Evolutionary conservation across 2,329 filamentous ascomycete genomes (phyloP).

Genomic region (Emergomyces pasteurianus): DNA sequence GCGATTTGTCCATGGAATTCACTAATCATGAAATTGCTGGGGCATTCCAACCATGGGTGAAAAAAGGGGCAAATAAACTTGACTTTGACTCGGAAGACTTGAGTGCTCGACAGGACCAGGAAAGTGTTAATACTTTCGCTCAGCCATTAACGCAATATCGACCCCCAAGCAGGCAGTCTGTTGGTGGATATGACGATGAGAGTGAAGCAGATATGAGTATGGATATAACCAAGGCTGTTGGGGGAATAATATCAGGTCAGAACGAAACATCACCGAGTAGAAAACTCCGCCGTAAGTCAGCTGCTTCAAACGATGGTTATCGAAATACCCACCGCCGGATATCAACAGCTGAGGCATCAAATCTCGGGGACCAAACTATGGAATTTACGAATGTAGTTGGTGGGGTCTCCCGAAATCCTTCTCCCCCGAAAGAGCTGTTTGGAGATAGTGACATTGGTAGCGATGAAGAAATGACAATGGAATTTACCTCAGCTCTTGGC

Average conservation of each 20-base stretch:
- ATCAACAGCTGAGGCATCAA: slow-evolving; percentile 30
- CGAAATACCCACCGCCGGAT: slow-evolving; percentile 32
- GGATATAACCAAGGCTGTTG: slow-evolving; percentile 79
- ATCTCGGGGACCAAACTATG: slow-evolving; percentile 38
- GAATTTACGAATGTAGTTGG: slow-evolving; percentile 35
- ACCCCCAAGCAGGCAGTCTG: slow-evolving; percentile 20
- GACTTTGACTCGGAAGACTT: slow-evolving; percentile 33
- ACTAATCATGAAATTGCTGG: slow-evolving; percentile 48
- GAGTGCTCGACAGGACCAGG: slow-evolving; percentile 33
- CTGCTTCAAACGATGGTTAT: slow-evolving; percentile 17
- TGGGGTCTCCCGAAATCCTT: slow-evolving; percentile 20
- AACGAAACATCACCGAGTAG: slow-evolving; percentile 7
- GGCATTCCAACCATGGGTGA: slow-evolving; percentile 39
- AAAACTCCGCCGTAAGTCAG: slow-evolving; percentile 20
- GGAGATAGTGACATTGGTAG: slow-evolving; percentile 23
- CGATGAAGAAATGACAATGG: slow-evolving; percentile 38
- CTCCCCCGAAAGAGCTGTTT: slow-evolving; percentile 17
- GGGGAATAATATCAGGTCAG: slow-evolving; percentile 53
- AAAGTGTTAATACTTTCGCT: slow-evolving; percentile 29
- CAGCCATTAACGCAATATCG: slow-evolving; percentile 9
- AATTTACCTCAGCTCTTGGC: slow-evolving; percentile 36
- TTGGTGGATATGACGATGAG: slow-evolving; percentile 39
- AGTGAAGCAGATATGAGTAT: slow-evolving; percentile 63
- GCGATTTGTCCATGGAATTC: slow-evolving; percentile 71
- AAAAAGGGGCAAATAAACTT: slow-evolving; percentile 27